Percentiles rank a stretch among this genome's conserved stretches.
phyloP scores from a whole-genome alignment of 2,329 filamentous ascomycete species.

The Davidsoniella virescens region DNA sequence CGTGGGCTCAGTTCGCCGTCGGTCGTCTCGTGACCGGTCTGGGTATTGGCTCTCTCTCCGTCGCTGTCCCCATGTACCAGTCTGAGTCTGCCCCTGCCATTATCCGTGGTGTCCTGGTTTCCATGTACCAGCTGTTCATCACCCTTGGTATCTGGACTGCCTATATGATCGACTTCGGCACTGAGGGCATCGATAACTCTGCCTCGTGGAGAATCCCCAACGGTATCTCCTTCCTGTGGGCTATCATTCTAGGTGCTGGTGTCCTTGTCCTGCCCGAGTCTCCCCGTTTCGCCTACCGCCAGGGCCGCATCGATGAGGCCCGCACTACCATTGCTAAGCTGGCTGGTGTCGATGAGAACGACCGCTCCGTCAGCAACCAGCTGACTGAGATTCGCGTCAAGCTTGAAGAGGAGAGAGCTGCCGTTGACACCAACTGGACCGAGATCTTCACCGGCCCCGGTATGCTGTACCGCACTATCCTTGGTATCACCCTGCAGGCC shows the following conservation, averaged over 20 bases:
- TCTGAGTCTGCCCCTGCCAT: conserved; percentile 48
- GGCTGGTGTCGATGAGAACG: conserved; percentile 25
- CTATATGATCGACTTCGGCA: conserved; percentile 46
- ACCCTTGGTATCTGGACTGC: conserved; percentile 48
- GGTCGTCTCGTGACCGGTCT: conserved; percentile 50
- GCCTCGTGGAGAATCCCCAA: conserved; percentile 48
- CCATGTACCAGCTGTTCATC: conserved; percentile 52
- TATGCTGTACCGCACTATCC: conserved; percentile 46
- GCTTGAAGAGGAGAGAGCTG: conserved; percentile 30
- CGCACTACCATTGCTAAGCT: conserved; percentile 31
- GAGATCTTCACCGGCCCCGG: conserved; percentile 53
- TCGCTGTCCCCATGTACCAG: conserved; percentile 53
- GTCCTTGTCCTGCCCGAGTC: conserved; percentile 39
- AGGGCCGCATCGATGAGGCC: conserved; percentile 31
- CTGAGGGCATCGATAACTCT: conserved; percentile 28
- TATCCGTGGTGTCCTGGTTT: conserved; percentile 46
- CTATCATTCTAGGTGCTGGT: conserved; percentile 31
- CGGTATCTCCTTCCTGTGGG: conserved; percentile 39
- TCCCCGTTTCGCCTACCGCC: conserved; percentile 34
- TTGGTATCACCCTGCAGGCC: conserved; percentile 47
- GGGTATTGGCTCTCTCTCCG: conserved; percentile 47
- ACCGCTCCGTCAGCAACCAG: conserved; percentile 28
- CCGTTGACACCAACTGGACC: conserved; percentile 31
- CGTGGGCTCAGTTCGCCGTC: conserved; percentile 49
- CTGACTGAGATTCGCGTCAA: conserved; percentile 36